Evolutionary conservation across 805 yeast species (phyloP), one percentile per base, ranked within the genome.

Genomic region (Suhomyces faveliae): DNA sequence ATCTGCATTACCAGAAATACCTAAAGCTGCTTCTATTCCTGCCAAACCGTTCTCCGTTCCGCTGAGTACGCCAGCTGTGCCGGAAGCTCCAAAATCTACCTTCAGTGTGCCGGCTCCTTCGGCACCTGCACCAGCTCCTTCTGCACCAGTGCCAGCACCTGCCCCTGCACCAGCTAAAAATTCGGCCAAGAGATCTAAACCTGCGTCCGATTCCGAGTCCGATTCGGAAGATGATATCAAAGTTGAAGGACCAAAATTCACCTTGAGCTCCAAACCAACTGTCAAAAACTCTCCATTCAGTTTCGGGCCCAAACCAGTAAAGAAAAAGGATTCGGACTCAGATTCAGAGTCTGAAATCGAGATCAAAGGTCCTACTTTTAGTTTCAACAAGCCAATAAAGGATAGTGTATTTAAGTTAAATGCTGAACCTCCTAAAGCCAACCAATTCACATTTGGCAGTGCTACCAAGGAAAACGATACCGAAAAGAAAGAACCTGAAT

Each of bases 341-440:
- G 84, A 79, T 40, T 73, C 80, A 0, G 87, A 82, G 27, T 81
- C 82, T 17, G 87, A 82, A 30, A 65, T 83, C 21, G 84, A 83
- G 60, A 77, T 85, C 23, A 80, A 87, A 63, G 95, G 95, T 1
- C 95, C 96, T 17, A 66, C 73, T 11, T 88, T 88, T 61, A 76
- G 62, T 3, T 71, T 73, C 55, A 63, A 62, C 50, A 71, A 71
- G 49, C 57, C 63, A 9, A 70, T 71, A 15, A 56, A 60, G 37
- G 76, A 71, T 48, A 58, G 56, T 19, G 68, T 70, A 9, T 72
- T 72, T 52, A 61, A 58, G 45, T 40, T 49, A 4, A 15, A 20
- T 37, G 17, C 40, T 9, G 40, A 33, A 17, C 15, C 6, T 30
- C 35, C 25, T 20, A 37, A 19, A 19, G 15, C 25, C 10, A 11